These are phyloP conservation scores for Spathaspora girioi DNA, from an alignment of 805 yeast species.

Conservation along the genomic window DNA sequence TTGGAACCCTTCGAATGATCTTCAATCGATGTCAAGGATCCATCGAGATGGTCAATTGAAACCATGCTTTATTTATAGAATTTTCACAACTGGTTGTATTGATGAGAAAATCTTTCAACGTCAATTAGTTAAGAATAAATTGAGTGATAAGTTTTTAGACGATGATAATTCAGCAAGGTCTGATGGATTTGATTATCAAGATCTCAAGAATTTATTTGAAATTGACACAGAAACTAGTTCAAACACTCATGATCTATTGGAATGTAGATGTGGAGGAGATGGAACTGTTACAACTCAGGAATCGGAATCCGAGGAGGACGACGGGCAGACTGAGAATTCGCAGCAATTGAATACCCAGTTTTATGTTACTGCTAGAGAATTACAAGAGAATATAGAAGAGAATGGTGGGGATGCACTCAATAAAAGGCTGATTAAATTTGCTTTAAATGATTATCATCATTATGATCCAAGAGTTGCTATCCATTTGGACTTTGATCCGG, in stretches of 20 bases:
- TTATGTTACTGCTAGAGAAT: constrained; percentile 60
- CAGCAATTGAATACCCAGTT: neutral
- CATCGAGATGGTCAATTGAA: constrained; percentile 89
- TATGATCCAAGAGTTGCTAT: constrained; percentile 41
- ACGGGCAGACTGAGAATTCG: constrained; percentile 2
- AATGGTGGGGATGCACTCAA: constrained; percentile 21
- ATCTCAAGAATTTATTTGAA: constrained; percentile 72
- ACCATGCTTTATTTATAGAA: constrained; percentile 77
- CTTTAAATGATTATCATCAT: constrained; percentile 62
- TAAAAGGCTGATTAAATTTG: constrained; percentile 47
- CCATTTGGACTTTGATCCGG: constrained; percentile 19
- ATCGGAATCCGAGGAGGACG: constrained; percentile 17
- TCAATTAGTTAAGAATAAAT: constrained; percentile 76
- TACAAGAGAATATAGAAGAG: constrained; percentile 28
- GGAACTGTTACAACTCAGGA: constrained; percentile 32
- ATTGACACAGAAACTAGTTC: constrained; percentile 47
- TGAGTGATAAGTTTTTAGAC: constrained; percentile 68
- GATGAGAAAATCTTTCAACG: constrained; percentile 94
- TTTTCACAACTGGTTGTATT: constrained; percentile 83
- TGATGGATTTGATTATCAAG: constrained; percentile 65
- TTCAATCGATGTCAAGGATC: constrained; percentile 93
- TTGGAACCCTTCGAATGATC: constrained; percentile 93
- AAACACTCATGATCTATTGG: constrained; percentile 76
- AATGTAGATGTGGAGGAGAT: constrained; percentile 56
- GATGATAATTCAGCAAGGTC: constrained; percentile 42